Base-by-base conservation (phyloP, 2,329 filamentous ascomycete species). In the Shiraia bambusicola region DNA sequence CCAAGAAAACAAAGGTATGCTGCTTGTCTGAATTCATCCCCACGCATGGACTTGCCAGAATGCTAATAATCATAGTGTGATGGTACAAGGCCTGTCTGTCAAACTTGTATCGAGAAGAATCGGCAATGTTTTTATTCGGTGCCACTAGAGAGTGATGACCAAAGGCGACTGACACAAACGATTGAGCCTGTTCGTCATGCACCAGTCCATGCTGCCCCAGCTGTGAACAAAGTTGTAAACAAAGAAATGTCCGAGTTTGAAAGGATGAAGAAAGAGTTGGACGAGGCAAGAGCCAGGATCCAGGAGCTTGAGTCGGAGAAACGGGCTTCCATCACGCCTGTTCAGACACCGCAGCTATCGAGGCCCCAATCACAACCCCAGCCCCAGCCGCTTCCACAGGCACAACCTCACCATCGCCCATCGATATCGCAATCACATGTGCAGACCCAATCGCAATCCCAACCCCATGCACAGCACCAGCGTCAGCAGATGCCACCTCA, bases 241-340 rank as follows among this genome's bases (percentile, higher is more conserved):
- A 47, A 31, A 19, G 56, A 57, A 24, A 42, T 63, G 7, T 57
- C 60, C 1, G 63, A 67, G 45, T 40, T 67, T 14, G 64, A 66
- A 37, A 60, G 55, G 44, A 61, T 67, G 50, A 65, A 61, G 47
- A 59, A 43, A 39, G 61, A 67, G 37, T 50, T 66, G 6, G 65
- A 67, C 30, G 65, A 66, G 47, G 63, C 65, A n/a, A 65, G 56
- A 40, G 64, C 63, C 6, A 58, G 59, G 10, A 66, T 69, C 13
- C 56, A 59, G 22, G 50, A 66, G 39, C 50, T 67, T 4, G 60
- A 69, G 36, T 49, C 52, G 2, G 61, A 66, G 45, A 61, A 67
- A 17, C 56, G 56, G 10, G 30, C 54, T 39, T 63, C 61, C 8
- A 53, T 47, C 2, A 62, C 59, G 13, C 59, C 60, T 2, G 43